phyloP scores from a whole-genome alignment of 2,329 filamentous ascomycete species.

The Zymoseptoria tritici region DNA sequence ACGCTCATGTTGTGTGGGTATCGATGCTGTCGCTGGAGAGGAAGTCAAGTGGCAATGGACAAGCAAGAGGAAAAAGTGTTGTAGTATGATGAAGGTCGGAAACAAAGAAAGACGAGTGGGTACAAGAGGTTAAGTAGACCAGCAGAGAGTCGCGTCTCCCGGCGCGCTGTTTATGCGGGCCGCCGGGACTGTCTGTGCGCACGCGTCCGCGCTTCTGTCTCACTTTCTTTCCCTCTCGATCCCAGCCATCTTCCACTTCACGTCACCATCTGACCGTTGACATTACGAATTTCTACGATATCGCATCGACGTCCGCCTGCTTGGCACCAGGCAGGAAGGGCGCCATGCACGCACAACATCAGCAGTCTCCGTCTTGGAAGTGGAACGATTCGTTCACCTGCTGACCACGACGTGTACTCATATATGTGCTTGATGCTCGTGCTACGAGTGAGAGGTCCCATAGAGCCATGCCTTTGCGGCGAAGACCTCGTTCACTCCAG shows the following conservation, averaged over 20 bases:
- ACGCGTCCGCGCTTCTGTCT: neutral
- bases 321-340: neutral
- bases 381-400: too few relatives aligned
- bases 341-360: too few relatives aligned
- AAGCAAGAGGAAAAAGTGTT: neutral
- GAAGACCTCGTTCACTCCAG: too few relatives aligned
- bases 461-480: too few relatives aligned
- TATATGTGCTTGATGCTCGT: too few relatives aligned
- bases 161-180: neutral
- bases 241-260: neutral
- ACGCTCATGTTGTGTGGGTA: conserved; percentile 42
- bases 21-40: conserved; percentile 7
- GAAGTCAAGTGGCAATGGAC: neutral
- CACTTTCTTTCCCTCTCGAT: neutral
- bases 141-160: neutral
- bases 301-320: too few relatives aligned
- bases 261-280: too few relatives aligned
- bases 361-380: too few relatives aligned
- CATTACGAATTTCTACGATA: too few relatives aligned
- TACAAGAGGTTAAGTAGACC: neutral
- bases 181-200: neutral
- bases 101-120: neutral
- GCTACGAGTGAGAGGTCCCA: too few relatives aligned
- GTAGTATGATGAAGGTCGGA: neutral
- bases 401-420: too few relatives aligned